Conservation (phyloP, 371 early-diverging fungal genomes). For the Mucor racemosus region DNA sequence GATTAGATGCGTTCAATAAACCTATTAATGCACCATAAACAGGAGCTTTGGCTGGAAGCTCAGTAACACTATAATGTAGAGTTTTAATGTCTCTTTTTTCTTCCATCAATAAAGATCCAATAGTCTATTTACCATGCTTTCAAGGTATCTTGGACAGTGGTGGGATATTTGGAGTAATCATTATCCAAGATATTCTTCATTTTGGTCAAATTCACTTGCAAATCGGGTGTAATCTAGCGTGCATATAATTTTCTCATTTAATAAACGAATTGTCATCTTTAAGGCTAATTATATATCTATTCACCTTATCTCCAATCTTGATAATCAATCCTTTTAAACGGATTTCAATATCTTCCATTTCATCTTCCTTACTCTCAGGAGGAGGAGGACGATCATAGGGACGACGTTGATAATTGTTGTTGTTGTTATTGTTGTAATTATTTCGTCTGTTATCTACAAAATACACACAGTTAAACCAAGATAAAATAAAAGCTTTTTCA, state of each 20-base stretch:
- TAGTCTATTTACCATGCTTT: conserved; percentile 60
- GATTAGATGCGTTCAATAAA: conserved; percentile 68
- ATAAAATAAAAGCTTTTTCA: no score
- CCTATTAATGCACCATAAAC: conserved; percentile 81
- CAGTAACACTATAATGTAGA: conserved; percentile 59
- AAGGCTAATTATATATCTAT: neutral
- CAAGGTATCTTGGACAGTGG: conserved; percentile 64
- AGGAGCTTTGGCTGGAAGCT: conserved; percentile 81
- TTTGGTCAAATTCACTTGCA: conserved; percentile 69
- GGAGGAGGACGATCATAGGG: conserved; percentile 35
- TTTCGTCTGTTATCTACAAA: conserved; percentile 25
- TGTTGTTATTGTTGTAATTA: conserved; percentile 14
- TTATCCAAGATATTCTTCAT: conserved; percentile 73
- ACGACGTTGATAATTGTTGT: conserved; percentile 24
- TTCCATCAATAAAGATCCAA: neutral
- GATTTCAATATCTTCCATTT: conserved; percentile 69
- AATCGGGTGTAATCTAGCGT: conserved; percentile 56
- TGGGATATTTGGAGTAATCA: conserved; percentile 70
- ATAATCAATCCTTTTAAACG: conserved; percentile 75
- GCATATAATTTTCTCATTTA: neutral
- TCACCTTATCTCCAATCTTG: conserved; percentile 80
- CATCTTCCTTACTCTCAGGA: conserved; percentile 49
- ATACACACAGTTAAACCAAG: no score
- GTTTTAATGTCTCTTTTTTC: neutral
- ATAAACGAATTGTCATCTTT: neutral